Conservation (phyloP, 1,284 basidiomycete genomes). For the Phellopilus nigrolimitatus region DNA sequence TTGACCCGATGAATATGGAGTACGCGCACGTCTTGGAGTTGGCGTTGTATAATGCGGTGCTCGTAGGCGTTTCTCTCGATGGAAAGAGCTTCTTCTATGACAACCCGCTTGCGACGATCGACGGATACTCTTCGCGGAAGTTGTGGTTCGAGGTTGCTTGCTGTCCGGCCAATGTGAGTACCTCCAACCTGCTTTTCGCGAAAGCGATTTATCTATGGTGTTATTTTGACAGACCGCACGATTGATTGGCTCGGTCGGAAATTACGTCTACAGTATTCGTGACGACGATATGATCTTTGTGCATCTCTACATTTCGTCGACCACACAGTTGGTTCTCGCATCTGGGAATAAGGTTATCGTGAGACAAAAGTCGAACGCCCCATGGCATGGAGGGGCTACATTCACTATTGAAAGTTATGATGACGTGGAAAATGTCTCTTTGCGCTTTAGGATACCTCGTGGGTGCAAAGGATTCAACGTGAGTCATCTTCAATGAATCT, state of each 20-base stretch:
- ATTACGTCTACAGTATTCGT: constrained; percentile 23
- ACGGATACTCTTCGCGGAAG: constrained; percentile 19
- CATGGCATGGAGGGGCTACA: constrained; percentile 20
- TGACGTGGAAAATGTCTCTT: neutral
- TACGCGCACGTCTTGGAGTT: constrained; percentile 23
- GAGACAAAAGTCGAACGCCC: constrained; percentile 14
- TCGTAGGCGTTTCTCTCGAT: constrained; percentile 25
- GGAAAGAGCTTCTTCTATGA: constrained; percentile 26
- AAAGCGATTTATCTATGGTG: neutral
- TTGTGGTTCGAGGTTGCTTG: constrained; percentile 25
- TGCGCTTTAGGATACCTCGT: constrained; percentile 18
- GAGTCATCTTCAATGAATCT: too few relatives aligned
- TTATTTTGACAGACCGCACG: constrained; percentile 20
- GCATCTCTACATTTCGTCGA: constrained; percentile 23
- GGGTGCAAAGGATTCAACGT: constrained; percentile 18
- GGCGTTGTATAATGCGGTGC: constrained; percentile 24
- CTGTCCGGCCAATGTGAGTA: constrained; percentile 24
- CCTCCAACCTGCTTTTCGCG: neutral
- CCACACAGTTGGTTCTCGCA: constrained; percentile 8
- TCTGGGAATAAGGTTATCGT: constrained; percentile 16
- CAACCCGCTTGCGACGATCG: constrained; percentile 25
- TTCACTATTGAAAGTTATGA: constrained; percentile 13
- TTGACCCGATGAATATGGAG: constrained; percentile 18
- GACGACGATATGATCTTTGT: constrained; percentile 22
- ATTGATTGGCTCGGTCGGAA: constrained; percentile 21